These are phyloP conservation scores for Hypoxylon sp. DNA, from an alignment of 2,329 filamentous ascomycete genomes.

Conservation along the genomic window DNA sequence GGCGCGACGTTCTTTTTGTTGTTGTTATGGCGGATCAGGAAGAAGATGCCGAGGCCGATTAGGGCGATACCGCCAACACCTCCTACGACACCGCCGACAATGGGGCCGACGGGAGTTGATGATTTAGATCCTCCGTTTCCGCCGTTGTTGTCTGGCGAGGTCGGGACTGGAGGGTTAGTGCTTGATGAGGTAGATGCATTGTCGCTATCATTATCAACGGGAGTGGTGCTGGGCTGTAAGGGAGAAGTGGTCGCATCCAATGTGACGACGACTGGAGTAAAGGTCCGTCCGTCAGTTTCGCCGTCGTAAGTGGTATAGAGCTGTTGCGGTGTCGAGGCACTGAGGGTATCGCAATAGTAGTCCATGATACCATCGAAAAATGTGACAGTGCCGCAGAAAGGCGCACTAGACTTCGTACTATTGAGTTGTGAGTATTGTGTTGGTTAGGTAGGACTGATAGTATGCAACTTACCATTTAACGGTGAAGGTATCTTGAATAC, in stretches of 20 bases:
- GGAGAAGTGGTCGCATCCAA: constrained; percentile 14
- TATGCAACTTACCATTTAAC: constrained; percentile 62
- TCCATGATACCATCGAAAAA: constrained; percentile 61
- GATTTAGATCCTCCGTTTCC: constrained; percentile 44
- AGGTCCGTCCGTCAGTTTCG: constrained; percentile 54
- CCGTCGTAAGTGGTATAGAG: constrained; percentile 61
- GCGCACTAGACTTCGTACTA: constrained; percentile 56
- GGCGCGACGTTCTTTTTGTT: constrained; percentile 49
- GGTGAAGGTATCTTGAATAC: constrained; percentile 58
- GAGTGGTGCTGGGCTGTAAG: constrained; percentile 26
- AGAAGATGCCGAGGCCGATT: constrained; percentile 59
- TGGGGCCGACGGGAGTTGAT: constrained; percentile 58
- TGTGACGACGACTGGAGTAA: constrained; percentile 47
- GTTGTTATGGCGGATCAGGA: constrained; percentile 59
- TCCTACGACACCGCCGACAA: constrained; percentile 64
- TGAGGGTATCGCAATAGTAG: constrained; percentile 60
- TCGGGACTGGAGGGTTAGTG: constrained; percentile 1
- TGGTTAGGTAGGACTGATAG: background rate
- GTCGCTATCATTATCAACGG: constrained; percentile 5
- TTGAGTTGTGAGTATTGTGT: constrained; percentile 39
- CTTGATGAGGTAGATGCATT: background rate
- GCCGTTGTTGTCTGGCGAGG: background rate
- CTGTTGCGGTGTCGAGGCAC: constrained; percentile 54
- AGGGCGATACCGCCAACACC: constrained; percentile 60
- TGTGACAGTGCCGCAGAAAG: constrained; percentile 63